A percentile compares a stretch with the other conserved stretches of the same genome.
Evolutionary conservation across 495 filamentous ascomycete species (phyloP).

Genomic region (Chaetomidium leptoderma): DNA sequence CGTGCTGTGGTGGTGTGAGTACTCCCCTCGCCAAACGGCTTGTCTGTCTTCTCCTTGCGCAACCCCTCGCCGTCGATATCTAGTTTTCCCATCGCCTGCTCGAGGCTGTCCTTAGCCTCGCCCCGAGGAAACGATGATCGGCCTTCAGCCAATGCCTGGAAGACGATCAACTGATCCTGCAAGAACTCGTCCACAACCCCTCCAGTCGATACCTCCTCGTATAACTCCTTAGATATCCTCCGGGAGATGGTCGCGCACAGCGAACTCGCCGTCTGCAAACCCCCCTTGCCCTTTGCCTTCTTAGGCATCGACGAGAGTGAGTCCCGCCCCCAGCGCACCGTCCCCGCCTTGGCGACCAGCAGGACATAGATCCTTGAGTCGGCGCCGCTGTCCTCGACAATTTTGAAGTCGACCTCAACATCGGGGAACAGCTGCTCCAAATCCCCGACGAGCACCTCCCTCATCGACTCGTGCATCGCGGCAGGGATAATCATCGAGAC

Average conservation of each 20-base stretch:
- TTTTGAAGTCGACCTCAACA: slow-evolving; percentile 47
- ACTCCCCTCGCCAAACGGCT: slow-evolving; percentile 55
- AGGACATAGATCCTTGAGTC: slow-evolving; percentile 64
- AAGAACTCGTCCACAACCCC: slow-evolving; percentile 65
- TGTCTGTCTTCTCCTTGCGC: slow-evolving; percentile 33
- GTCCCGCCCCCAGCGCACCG: slow-evolving; percentile 62
- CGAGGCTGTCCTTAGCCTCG: slow-evolving; percentile 21
- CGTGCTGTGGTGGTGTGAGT: slow-evolving; percentile 68
- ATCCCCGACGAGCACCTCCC: slow-evolving; percentile 34
- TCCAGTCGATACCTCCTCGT: slow-evolving; percentile 51
- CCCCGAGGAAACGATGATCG: slow-evolving; percentile 38
- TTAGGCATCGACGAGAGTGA: slow-evolving; percentile 53
- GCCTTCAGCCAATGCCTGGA: slow-evolving; percentile 67
- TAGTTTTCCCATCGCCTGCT: slow-evolving; percentile 19
- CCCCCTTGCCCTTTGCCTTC: slow-evolving; percentile 28
- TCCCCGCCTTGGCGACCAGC: slow-evolving; percentile 63
- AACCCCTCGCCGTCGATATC: slow-evolving; percentile 19
- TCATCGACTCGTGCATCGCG: slow-evolving; percentile 40
- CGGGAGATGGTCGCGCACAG: slow-evolving; percentile 40
- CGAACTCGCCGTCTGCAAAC: slow-evolving; percentile 14
- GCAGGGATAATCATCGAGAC: slow-evolving; percentile 54
- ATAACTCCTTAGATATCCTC: slow-evolving; percentile 54
- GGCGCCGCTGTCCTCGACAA: slow-evolving; percentile 56
- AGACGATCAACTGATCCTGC: slow-evolving; percentile 77
- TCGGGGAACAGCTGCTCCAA: slow-evolving; percentile 39